phyloP scores from a whole-genome alignment of 1,139 yeast genomes.

The Keqinozyma sinolaborantium region DNA sequence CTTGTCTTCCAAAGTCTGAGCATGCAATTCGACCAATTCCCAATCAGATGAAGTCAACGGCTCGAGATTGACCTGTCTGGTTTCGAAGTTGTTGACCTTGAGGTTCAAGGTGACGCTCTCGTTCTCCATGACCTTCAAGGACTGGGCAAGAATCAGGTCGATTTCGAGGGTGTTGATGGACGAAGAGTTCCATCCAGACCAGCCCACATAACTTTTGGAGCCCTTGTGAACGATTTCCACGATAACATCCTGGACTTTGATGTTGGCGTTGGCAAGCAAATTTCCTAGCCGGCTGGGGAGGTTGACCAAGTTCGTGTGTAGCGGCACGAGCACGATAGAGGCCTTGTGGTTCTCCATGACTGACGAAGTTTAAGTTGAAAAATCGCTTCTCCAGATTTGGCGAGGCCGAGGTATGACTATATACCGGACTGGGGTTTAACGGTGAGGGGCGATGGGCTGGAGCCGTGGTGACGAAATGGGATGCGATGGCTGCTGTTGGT shows the following conservation, averaged over 20 bases:
- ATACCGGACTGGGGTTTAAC: constrained; percentile 1
- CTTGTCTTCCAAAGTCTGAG: constrained; percentile 69
- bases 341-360: constrained; percentile 39
- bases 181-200: constrained; percentile 67
- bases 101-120: constrained; percentile 38
- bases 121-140: constrained; percentile 47
- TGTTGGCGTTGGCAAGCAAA: constrained; percentile 49
- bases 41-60: constrained; percentile 80
- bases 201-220: constrained; percentile 55
- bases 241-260: constrained; percentile 59
- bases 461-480: background rate
- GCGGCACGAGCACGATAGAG: constrained; percentile 24
- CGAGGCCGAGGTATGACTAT: constrained; percentile 6
- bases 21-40: constrained; percentile 87
- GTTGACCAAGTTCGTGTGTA: constrained; percentile 55
- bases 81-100: constrained; percentile 45
- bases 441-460: too few relatives aligned
- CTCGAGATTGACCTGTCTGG: constrained; percentile 67
- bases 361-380: too few relatives aligned
- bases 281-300: constrained; percentile 52
- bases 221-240: constrained; percentile 36
- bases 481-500: too few relatives aligned
- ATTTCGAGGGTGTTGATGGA: constrained; percentile 31
- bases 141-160: constrained; percentile 40
- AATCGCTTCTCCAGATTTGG: constrained; percentile 14